Percentiles rank a stretch among this genome's conserved stretches.
phyloP scores from a whole-genome alignment of 2,329 filamentous ascomycete species.

The Diaporthe citri region DNA sequence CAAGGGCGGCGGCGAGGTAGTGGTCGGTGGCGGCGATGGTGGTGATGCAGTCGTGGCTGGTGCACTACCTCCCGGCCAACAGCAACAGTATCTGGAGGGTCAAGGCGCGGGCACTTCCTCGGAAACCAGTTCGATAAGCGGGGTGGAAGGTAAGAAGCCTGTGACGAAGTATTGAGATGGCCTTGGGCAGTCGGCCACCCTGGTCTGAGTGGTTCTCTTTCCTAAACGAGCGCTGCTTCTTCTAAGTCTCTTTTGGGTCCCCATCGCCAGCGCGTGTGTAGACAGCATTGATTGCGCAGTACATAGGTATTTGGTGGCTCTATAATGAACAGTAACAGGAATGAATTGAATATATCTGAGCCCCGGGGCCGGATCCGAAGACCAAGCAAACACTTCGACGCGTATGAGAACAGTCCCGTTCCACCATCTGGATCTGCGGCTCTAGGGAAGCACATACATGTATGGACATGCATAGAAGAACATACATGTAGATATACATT shows the following conservation, averaged over 20 bases:
- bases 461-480: neutral
- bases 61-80: constrained; percentile 25
- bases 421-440: neutral
- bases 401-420: neutral
- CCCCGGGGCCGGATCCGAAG: too few relatives aligned
- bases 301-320: neutral
- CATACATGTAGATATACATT: neutral
- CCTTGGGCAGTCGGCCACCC: neutral
- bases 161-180: constrained; percentile 35
- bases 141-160: constrained; percentile 36
- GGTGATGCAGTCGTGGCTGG: constrained; percentile 43
- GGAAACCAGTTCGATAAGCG: constrained; percentile 37
- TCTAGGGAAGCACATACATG: neutral
- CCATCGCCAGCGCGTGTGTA: neutral
- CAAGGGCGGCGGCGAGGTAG: constrained; percentile 77
- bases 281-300: neutral
- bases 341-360: neutral
- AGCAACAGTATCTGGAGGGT: constrained; percentile 45
- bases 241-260: too few relatives aligned
- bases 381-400: neutral
- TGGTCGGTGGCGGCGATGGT: constrained; percentile 75
- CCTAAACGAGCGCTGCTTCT: neutral
- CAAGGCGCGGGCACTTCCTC: constrained; percentile 44
- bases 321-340: neutral
- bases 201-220: neutral